These are phyloP conservation scores for Luvunga scandens DNA, from an alignment of 345 rosid species.

Conservation along the genomic window DNA sequence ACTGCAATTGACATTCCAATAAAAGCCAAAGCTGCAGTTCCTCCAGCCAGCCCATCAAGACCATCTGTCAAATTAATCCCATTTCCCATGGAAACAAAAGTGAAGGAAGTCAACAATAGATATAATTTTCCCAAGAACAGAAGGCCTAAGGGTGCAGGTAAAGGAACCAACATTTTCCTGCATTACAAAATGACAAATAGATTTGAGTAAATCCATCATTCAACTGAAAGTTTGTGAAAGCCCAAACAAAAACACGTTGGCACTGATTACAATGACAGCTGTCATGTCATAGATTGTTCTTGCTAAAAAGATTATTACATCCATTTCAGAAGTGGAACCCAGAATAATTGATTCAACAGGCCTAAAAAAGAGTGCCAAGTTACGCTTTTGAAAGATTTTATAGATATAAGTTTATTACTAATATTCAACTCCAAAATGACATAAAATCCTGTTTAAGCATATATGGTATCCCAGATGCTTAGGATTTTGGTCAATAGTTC, in stretches of 20 bases:
- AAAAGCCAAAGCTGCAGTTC: slow-evolving; percentile 79
- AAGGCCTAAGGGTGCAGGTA: slow-evolving; percentile 85
- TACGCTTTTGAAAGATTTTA: neutral
- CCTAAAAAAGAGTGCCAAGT: neutral
- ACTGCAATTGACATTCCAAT: slow-evolving; percentile 83
- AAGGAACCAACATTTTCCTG: slow-evolving; percentile 86
- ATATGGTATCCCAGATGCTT: neutral
- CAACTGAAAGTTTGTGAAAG: neutral
- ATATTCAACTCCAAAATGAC: neutral
- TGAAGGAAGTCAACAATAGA: slow-evolving; percentile 61
- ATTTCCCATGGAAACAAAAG: slow-evolving; percentile 84
- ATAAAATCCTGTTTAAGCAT: neutral
- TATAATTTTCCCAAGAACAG: slow-evolving; percentile 71
- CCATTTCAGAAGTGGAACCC: neutral
- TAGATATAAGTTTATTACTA: neutral
- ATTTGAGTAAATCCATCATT: neutral
- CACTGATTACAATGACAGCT: neutral
- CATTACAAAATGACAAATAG: slow-evolving; percentile 12
- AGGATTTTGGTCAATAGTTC: neutral
- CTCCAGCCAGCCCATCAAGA: slow-evolving; percentile 88
- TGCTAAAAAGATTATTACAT: neutral
- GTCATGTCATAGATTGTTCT: neutral
- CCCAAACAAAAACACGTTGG: neutral
- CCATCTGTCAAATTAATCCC: slow-evolving; percentile 73
- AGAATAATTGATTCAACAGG: neutral